phyloP scores from a whole-genome alignment of 2,329 filamentous ascomycete species.

The Magnaporthales sp. region DNA sequence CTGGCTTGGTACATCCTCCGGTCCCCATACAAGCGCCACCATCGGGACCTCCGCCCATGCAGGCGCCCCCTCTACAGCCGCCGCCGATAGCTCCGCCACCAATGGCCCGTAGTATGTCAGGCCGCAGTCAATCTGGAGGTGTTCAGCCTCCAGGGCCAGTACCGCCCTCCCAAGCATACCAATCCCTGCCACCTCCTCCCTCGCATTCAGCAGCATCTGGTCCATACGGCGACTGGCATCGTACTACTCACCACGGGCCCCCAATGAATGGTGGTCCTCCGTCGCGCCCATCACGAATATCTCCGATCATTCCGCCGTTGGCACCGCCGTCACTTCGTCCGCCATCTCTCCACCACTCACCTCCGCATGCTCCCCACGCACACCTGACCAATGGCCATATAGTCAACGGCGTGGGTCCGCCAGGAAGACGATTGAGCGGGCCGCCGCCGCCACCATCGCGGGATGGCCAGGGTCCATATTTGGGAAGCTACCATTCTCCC shows the following conservation, averaged over 20 bases:
- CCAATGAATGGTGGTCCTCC: slow-evolving; percentile 39
- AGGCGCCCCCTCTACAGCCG: slow-evolving; percentile 8
- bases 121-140: slow-evolving; percentile 11
- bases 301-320: slow-evolving; percentile 16
- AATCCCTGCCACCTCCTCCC: slow-evolving; percentile 20
- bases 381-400: slow-evolving; percentile 33
- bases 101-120: slow-evolving; percentile 8
- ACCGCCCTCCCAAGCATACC: slow-evolving; percentile 25
- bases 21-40: slow-evolving; percentile 6
- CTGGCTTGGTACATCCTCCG: slow-evolving; percentile 6
- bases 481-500: slow-evolving; percentile 23
- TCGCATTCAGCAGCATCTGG: slow-evolving; percentile 18
- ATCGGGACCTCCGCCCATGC: slow-evolving; percentile 1
- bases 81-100: slow-evolving; percentile 8
- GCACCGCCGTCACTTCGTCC: slow-evolving; percentile 33
- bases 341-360: slow-evolving; percentile 34
- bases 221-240: slow-evolving; percentile 40
- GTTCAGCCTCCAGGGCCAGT: slow-evolving; percentile 11
- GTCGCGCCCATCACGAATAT: slow-evolving; percentile 4
- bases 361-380: slow-evolving; percentile 26
- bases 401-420: slow-evolving; percentile 37
- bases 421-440: slow-evolving; percentile 35
- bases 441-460: slow-evolving; percentile 28
- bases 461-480: slow-evolving; percentile 28
- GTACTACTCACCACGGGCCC: slow-evolving; percentile 34